These are phyloP conservation scores for Aspergillus homomorphus DNA, from an alignment of 495 filamentous ascomycete genomes.

Conservation along the genomic window DNA sequence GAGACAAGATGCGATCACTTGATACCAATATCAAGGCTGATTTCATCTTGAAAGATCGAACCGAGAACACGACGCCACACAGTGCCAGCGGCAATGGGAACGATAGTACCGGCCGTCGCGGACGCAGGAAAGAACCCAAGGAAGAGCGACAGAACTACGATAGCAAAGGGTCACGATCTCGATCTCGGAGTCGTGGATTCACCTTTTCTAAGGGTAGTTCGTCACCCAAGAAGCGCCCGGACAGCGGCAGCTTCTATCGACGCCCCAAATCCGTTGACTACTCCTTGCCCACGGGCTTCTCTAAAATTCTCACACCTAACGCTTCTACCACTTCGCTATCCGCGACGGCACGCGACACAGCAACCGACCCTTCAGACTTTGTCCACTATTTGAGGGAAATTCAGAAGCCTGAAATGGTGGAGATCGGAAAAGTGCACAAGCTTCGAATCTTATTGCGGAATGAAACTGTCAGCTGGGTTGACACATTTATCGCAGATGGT, in stretches of 20 bases:
- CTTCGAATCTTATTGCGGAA: conserved; percentile 85
- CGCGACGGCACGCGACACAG: conserved; percentile 43
- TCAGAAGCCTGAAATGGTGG: conserved; percentile 73
- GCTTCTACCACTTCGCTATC: conserved; percentile 42
- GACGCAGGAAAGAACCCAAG: conserved; percentile 40
- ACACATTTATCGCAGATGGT: conserved; percentile 80
- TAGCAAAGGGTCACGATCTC: conserved; percentile 53
- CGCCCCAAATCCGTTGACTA: conserved; percentile 45
- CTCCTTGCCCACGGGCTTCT: conserved; percentile 43
- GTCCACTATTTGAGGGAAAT: conserved; percentile 75
- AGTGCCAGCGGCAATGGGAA: conserved; percentile 31
- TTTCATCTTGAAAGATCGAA: conserved; percentile 85
- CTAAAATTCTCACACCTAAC: conserved; percentile 44
- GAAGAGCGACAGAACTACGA: conserved; percentile 34
- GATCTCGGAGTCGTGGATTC: conserved; percentile 75
- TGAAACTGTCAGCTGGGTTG: conserved; percentile 92
- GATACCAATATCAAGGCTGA: conserved; percentile 89
- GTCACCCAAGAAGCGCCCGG: conserved; percentile 58
- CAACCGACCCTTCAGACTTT: conserved; percentile 70
- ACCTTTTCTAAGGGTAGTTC: conserved; percentile 62
- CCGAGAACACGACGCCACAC: conserved; percentile 51
- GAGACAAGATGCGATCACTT: conserved; percentile 87
- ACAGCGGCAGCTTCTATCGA: conserved; percentile 36
- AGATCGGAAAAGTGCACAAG: conserved; percentile 93
- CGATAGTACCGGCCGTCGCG: conserved; percentile 42